Base-by-base conservation (phyloP, 192 early-diverging fungal genomes). In the Funneliformis mosseae region DNA sequence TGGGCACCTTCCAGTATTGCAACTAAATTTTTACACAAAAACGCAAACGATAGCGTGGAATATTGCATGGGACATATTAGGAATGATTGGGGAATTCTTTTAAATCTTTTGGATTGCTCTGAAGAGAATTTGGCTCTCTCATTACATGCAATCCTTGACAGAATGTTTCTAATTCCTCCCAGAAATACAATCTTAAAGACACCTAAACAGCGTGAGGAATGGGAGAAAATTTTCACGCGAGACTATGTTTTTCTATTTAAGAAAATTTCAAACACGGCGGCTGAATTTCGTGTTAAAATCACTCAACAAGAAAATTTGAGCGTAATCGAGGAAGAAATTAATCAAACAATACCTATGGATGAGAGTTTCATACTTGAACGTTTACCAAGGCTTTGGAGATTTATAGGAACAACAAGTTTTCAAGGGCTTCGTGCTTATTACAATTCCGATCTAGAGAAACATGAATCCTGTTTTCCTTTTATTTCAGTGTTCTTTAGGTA, bases 71-170 rank as follows among this genome's bases (percentile, higher is more conserved):
- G 68, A 25, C 75, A 81, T 28, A 81, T 81, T 39, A 55, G 3
- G 25, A 81, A 81, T 25, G 81, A 81, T 39, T 81, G 81, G 81
- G 43, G 78, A 42, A 48, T 78, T 21, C 45, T 81, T 16, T 69
- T 69, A 78, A 42, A 67, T 4, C 25, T 78, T 71, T 61, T 81
- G 39, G n/a, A 33, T 69, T 81, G 81, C 21, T 9, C 3, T 41
- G 76, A 81, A 70, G 76, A 81, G 42, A 27, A 33, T 8, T 21
- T 81, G 41, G 66, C 74, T 8, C 42, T 81, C 38, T 14, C 78
- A 18, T 21, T 81, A 10, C 81, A 81, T 28, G 25, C 63, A 10
- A 69, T 78, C 18, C 75, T 81, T 25, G 59, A 27, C 55, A 14
- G 59, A 46, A 81, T 81, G 64, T 21, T 18, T 8, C 1, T 33